Conservation (phyloP, 805 yeast genomes). For the Pichia eremophila region DNA sequence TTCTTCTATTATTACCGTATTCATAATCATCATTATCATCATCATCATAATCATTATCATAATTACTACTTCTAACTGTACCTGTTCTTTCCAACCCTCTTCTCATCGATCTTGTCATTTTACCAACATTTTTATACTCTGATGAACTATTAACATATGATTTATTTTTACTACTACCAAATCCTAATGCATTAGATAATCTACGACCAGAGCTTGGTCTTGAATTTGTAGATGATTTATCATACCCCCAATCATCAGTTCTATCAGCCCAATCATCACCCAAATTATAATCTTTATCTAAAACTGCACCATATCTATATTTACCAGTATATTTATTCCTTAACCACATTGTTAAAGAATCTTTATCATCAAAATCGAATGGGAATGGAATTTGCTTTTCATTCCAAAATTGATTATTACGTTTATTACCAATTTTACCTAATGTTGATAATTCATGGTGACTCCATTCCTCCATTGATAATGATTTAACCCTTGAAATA, state of each 20-base stretch:
- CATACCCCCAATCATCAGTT: constrained; percentile 11
- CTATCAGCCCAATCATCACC: constrained; percentile 10
- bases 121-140: neutral
- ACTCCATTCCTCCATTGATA: constrained; percentile 67
- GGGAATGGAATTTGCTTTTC: constrained; percentile 62
- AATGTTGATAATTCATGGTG: constrained; percentile 40
- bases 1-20: neutral
- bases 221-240: neutral
- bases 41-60: constrained; percentile 1
- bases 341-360: constrained; percentile 45
- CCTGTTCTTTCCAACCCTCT: constrained; percentile 8
- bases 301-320: constrained; percentile 36
- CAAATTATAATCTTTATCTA: constrained; percentile 29
- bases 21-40: constrained; percentile 7
- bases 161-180: neutral
- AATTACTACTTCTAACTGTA: neutral
- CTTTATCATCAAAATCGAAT: constrained; percentile 61
- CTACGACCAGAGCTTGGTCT: neutral
- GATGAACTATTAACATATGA: neutral
- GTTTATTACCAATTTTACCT: constrained; percentile 49
- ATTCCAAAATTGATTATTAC: constrained; percentile 57
- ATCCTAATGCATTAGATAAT: neutral
- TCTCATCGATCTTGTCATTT: constrained; percentile 12
- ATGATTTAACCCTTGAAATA: constrained; percentile 57
- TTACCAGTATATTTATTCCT: constrained; percentile 63